Conservation (phyloP, 495 filamentous ascomycete genomes). For the Xylaria acuta region DNA sequence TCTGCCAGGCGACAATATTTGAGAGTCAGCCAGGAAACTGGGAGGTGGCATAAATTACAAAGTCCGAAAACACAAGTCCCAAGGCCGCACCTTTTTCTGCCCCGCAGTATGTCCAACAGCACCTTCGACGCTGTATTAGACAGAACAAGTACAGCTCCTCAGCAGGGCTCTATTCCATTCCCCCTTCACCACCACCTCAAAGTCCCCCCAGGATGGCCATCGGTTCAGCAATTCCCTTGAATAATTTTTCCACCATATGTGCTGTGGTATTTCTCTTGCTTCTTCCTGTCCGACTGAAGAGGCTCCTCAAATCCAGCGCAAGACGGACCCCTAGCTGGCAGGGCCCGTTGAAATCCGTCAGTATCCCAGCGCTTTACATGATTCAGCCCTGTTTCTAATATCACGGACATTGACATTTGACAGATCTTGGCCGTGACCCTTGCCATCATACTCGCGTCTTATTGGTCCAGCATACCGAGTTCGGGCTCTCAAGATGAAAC, state of each 20-base stretch:
- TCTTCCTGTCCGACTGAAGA: not conserved
- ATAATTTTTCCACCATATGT: not conserved
- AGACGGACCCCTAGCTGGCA: not conserved
- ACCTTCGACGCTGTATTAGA: not conserved
- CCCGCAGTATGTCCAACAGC: not conserved
- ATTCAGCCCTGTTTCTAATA: not conserved
- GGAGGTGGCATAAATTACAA: not conserved
- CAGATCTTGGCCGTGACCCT: not conserved
- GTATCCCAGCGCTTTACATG: not conserved
- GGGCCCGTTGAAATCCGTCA: not conserved
- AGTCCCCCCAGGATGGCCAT: not conserved
- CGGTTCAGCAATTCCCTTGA: not conserved
- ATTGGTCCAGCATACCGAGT: not conserved
- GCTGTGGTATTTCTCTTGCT: constrained; percentile 8
- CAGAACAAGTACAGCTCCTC: not conserved
- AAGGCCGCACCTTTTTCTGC: not conserved
- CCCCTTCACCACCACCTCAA: not conserved
- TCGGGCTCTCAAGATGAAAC: not conserved
- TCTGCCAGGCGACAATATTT: not conserved
- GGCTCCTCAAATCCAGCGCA: not conserved
- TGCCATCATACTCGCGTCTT: not conserved
- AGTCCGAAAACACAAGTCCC: not conserved
- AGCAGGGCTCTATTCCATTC: not conserved
- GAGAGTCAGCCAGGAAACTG: not conserved
- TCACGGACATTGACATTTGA: not conserved